Evolutionary conservation across 192 early-diverging fungal species (phyloP).

Genomic region (Chytriomyces confervae): DNA sequence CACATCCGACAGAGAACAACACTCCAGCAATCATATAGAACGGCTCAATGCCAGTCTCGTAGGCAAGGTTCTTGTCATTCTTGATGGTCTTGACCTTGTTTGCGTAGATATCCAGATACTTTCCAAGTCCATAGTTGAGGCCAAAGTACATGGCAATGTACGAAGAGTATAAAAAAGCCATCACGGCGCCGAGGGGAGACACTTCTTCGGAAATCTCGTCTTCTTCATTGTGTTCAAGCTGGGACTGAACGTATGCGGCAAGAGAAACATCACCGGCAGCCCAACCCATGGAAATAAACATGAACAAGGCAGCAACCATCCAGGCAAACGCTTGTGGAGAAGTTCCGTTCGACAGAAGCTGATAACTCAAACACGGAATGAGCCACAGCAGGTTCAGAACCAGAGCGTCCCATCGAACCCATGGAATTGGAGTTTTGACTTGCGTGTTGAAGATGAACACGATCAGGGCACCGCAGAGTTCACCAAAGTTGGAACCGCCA

Average conservation of each 20-base stretch:
- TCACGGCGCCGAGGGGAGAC: no score
- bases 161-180: slow-evolving; percentile 19
- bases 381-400: slow-evolving; percentile 44
- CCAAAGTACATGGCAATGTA: slow-evolving; percentile 59
- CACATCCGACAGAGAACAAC: slow-evolving; percentile 50
- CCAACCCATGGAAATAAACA: slow-evolving; percentile 65
- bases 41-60: no score
- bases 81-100: no score
- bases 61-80: no score
- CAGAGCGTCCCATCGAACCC: slow-evolving; percentile 42
- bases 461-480: slow-evolving; percentile 50
- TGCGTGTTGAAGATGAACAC: slow-evolving; percentile 40
- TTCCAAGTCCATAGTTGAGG: slow-evolving; percentile 49
- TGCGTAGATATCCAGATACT: slow-evolving; percentile 37
- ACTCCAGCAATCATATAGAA: slow-evolving; percentile 26
- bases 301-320: slow-evolving; percentile 53
- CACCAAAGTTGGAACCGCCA: slow-evolving; percentile 69
- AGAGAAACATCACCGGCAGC: slow-evolving; percentile 65
- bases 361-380: slow-evolving; percentile 37
- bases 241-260: slow-evolving; percentile 46
- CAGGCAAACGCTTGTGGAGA: slow-evolving; percentile 47
- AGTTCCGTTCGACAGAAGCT: slow-evolving; percentile 27
- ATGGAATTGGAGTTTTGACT: slow-evolving; percentile 61
- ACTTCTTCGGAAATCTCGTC: slow-evolving; percentile 55
- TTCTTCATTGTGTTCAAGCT: neutral